These are phyloP conservation scores for Fusarium xylarioides DNA, from an alignment of 2,329 filamentous ascomycete species.

Conservation along the genomic window DNA sequence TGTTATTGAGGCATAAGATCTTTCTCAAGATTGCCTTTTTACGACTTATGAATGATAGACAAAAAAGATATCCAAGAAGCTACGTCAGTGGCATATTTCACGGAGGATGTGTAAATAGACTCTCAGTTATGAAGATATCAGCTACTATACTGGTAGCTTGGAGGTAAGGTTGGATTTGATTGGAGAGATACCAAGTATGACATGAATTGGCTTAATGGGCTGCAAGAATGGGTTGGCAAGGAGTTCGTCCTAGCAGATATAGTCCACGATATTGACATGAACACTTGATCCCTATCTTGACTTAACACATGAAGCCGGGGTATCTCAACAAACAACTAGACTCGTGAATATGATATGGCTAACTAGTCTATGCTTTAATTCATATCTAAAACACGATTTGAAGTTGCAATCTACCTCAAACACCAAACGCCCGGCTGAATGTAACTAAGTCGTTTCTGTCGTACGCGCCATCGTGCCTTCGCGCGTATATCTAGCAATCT, in stretches of 20 bases:
- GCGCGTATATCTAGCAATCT: neutral
- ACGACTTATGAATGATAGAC: slow-evolving; percentile 32
- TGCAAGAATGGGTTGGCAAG: neutral
- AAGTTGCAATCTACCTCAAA: slow-evolving; percentile 31
- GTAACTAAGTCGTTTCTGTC: neutral
- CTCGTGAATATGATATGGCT: neutral
- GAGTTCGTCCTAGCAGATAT: neutral
- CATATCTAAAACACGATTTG: slow-evolving; percentile 5
- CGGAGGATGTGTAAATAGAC: neutral
- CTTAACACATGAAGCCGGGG: neutral
- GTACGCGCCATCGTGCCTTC: neutral
- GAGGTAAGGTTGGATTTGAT: neutral
- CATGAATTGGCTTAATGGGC: neutral
- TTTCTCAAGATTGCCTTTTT: neutral
- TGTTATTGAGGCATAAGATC: slow-evolving; percentile 63
- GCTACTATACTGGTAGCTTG: neutral
- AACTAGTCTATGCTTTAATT: neutral
- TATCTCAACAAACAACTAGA: no score
- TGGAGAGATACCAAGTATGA: neutral
- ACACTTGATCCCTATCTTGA: neutral
- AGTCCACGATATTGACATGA: neutral
- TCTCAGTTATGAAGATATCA: neutral
- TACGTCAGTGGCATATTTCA: neutral
- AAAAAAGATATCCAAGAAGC: slow-evolving; percentile 26
- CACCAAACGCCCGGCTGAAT: slow-evolving; percentile 44